phyloP scores from a whole-genome alignment of 2,329 filamentous ascomycete genomes.

The Juglanconis juglandina region DNA sequence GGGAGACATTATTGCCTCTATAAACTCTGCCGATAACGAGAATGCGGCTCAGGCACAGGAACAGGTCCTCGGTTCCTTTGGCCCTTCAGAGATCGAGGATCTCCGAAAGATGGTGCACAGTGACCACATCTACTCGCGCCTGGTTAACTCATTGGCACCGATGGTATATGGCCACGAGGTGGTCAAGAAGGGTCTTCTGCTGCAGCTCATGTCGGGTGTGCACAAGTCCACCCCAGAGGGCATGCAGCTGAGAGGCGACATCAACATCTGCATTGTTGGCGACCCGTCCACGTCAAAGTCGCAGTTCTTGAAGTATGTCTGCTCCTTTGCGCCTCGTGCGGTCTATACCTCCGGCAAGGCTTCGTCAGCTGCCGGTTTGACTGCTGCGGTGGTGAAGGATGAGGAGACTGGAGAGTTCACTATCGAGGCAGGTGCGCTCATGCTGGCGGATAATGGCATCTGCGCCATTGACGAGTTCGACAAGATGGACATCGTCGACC shows the following conservation, averaged over 20 bases:
- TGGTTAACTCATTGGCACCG: conserved; percentile 91
- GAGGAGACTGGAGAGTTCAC: conserved; percentile 98
- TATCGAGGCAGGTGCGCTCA: conserved; percentile 94
- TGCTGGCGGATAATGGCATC: conserved; percentile 95
- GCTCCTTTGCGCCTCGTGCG: conserved; percentile 90
- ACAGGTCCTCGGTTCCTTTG: conserved; percentile 82
- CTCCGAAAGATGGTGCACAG: conserved; percentile 90
- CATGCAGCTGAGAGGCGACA: conserved; percentile 92
- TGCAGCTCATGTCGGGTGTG: conserved; percentile 95
- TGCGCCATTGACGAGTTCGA: conserved; percentile 99
- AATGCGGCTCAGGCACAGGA: conserved; percentile 83
- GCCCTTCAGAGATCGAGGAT: conserved; percentile 83
- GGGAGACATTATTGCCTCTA: conserved; percentile 77
- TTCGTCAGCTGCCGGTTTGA: conserved; percentile 94
- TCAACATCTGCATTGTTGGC: conserved; percentile 98
- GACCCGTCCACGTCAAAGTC: conserved; percentile 97
- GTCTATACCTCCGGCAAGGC: conserved; percentile 98
- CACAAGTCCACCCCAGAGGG: conserved; percentile 88
- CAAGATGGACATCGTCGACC: conserved; percentile 97
- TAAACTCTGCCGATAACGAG: conserved; percentile 70
- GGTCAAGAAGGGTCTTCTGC: conserved; percentile 91
- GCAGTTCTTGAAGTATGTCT: conserved; percentile 97
- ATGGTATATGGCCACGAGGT: conserved; percentile 97
- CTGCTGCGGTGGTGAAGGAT: conserved; percentile 94
- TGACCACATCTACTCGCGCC: conserved; percentile 87